Conservation (phyloP, 352 stramenopile genomes). For the Phytophthora pistaciae region DNA sequence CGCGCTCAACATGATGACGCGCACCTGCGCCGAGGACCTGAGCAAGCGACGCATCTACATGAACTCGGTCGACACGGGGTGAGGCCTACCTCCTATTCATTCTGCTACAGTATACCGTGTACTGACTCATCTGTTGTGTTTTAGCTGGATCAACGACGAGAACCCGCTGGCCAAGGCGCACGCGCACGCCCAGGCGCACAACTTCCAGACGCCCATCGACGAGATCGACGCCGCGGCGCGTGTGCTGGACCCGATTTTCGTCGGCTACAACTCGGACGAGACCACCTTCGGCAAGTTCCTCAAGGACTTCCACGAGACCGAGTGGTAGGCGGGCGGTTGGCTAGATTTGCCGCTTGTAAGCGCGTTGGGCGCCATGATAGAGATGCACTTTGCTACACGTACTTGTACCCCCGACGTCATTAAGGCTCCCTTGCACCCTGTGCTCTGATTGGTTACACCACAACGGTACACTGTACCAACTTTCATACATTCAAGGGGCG, state of each 20-base stretch:
- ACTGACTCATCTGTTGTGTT: constrained; percentile 5
- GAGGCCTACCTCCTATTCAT: constrained; percentile 24
- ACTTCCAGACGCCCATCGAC: constrained; percentile 98
- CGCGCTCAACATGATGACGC: constrained; percentile 99
- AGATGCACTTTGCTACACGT: constrained; percentile 20
- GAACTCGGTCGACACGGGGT: constrained; percentile 98
- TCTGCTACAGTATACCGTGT: not conserved
- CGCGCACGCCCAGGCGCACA: constrained; percentile 90
- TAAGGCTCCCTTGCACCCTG: constrained; percentile 27
- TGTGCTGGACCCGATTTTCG: constrained; percentile 96
- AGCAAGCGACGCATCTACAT: constrained; percentile 96
- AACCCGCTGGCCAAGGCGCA: constrained; percentile 96
- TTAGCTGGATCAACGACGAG: constrained; percentile 98
- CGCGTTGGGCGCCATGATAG: constrained; percentile 6
- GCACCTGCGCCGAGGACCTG: constrained; percentile 95
- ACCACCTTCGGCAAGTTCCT: constrained; percentile 85
- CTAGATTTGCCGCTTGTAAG: not conserved
- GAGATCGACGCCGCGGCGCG: constrained; percentile 96
- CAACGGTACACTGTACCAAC: not conserved
- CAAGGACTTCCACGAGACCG: constrained; percentile 92
- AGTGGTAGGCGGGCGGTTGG: constrained; percentile 66
- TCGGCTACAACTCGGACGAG: constrained; percentile 80
- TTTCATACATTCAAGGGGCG: constrained; percentile 14
- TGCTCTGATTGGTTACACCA: constrained; percentile 21
- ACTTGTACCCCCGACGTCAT: constrained; percentile 13